Percentiles rank a stretch among this genome's conserved stretches.
Evolutionary conservation across 345 rosid species (phyloP).

Genomic region (Eucalyptus lansdowneana): DNA sequence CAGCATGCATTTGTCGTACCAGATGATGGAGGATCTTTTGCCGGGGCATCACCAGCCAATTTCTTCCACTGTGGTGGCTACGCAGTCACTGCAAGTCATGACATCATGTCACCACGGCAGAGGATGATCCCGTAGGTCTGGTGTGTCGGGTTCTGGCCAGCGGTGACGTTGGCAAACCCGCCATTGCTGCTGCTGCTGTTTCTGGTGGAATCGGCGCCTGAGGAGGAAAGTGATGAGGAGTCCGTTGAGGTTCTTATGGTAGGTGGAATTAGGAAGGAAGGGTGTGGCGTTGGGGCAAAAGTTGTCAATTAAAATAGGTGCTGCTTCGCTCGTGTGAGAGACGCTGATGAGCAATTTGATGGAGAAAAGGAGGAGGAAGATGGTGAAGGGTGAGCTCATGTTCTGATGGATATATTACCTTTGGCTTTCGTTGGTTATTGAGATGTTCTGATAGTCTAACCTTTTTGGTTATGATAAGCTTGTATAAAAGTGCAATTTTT

Average conservation of each 20-base stretch:
- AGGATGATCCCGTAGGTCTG: conserved; percentile 18
- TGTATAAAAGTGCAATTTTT: not conserved
- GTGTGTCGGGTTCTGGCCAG: not conserved
- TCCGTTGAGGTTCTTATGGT: not conserved
- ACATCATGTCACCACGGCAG: conserved; percentile 26
- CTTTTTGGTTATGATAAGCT: not conserved
- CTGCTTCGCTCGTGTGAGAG: not conserved
- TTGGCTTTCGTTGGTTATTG: not conserved
- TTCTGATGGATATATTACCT: not conserved
- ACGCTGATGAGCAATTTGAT: not conserved
- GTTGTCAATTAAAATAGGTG: not conserved
- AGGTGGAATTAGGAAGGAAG: not conserved
- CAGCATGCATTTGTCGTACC: conserved; percentile 1
- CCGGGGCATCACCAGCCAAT: not conserved
- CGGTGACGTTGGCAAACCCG: not conserved
- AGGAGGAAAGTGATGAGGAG: not conserved
- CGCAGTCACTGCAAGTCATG: conserved; percentile 20
- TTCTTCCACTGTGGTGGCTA: not conserved
- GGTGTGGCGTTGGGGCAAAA: not conserved
- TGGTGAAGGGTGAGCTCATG: not conserved
- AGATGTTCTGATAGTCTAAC: not conserved
- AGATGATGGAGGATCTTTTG: not conserved
- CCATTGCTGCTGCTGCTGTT: not conserved
- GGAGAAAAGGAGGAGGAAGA: not conserved
- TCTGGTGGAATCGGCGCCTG: not conserved